Evolutionary conservation across 768 basidiomycete genomes (phyloP), one percentile per base, ranked within the genome.

Genomic region (Rubroboletus pulcherrimus): DNA sequence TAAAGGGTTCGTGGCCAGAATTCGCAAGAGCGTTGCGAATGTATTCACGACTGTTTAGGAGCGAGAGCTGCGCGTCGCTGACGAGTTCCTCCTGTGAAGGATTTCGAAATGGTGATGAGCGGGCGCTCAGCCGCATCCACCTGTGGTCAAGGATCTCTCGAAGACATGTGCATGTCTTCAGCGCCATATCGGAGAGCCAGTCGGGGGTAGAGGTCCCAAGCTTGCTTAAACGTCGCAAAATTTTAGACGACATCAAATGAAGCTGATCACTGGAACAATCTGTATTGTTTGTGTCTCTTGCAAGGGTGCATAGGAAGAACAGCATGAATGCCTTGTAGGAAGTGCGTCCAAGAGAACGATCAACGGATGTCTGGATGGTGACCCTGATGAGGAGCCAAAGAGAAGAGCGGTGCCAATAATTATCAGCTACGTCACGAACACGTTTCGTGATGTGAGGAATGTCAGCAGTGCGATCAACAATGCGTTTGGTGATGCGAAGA

Each of bases 321-420:
- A 33, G 8, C 8, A 80, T 74, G 64, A 83, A 83, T 5, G 9
- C 37, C 50, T 82, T 83, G 66, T 83, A 83, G 2, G 62, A 65
- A 8, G 40, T 38, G 11, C 54, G 7, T 19, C 56, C 57, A 34
- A 56, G 53, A 47, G 45, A 50, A 9, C 54, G 49, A 50, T 51
- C 35, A 5, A 69, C 31, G 0, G 67, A 54, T 7, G 54, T 66
- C 39, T 75, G 73, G 17, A 74, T 47, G 12, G 63, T 49, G 1
- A 75, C 59, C 37, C 67, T 64, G 31, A 74, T 49, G 11, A 71
- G 40, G 26, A 72, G 65, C 74, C 73, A 75, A n/a, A 73, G 53
- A 9, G 71, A 52, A 3, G 66, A 70, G 4, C 72, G 56, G 35
- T 67, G 59, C 72, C 74, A 30, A 4, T 1, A 5, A 26, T 5